Percentiles rank a stretch among this genome's conserved stretches.
Evolutionary conservation across 805 yeast genomes (phyloP).

Genomic region (Saccharomycopsis lassenensis): DNA sequence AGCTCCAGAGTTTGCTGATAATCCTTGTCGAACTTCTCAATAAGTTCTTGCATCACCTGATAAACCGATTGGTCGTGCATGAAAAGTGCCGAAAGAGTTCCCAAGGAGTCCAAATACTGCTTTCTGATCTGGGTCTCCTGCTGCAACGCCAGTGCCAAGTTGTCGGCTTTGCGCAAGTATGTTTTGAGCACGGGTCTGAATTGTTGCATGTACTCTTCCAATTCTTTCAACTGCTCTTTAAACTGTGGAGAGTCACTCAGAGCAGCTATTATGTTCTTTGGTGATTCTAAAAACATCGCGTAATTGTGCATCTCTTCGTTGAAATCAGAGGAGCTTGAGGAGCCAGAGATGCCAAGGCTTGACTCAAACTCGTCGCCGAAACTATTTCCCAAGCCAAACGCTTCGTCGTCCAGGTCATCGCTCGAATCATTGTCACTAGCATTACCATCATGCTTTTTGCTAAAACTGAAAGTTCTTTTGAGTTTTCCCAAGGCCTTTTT

Average conservation of each 20-base stretch:
- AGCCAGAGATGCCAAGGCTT: not conserved
- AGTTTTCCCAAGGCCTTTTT: conserved; percentile 12
- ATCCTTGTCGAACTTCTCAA: too few species aligned
- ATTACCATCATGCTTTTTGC: not conserved
- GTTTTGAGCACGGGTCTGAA: conserved; percentile 10
- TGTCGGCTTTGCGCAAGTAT: conserved; percentile 11
- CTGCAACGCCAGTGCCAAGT: conserved; percentile 2
- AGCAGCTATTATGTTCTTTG: not conserved
- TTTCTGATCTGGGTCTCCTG: conserved; percentile 7
- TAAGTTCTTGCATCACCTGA: too few species aligned
- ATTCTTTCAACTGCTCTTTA: conserved; percentile 6
- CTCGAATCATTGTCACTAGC: not conserved
- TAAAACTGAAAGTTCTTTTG: conserved; percentile 10
- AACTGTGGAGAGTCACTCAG: conserved; percentile 13
- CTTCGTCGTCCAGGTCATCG: conserved; percentile 3
- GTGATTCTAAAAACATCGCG: not conserved
- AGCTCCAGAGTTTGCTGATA: too few species aligned
- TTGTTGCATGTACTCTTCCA: conserved; percentile 9
- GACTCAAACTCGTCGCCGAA: not conserved
- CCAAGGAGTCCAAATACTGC: conserved; percentile 8
- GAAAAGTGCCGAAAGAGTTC: too few species aligned
- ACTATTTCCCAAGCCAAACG: conserved; percentile 1
- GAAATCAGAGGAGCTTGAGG: not conserved
- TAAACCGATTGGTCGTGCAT: too few species aligned
- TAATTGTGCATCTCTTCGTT: not conserved